Conservation (phyloP, 2,329 filamentous ascomycete genomes). For the Aplosporella prunicola region DNA sequence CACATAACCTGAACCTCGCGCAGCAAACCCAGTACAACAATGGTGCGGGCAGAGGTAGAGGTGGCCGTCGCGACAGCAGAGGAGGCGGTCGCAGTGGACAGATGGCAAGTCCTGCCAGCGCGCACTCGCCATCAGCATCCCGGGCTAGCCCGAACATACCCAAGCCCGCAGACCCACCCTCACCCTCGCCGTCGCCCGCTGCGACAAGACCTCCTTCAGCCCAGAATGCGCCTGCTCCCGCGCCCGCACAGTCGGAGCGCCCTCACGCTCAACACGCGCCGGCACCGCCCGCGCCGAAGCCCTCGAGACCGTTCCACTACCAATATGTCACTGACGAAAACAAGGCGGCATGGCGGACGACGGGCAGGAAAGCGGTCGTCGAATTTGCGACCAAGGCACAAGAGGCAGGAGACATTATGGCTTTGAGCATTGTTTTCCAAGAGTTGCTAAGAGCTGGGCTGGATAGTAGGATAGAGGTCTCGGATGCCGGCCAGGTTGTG, state of each 20-base stretch:
- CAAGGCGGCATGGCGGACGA: constrained; percentile 56
- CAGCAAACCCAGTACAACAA: constrained; percentile 36
- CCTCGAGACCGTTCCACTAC: constrained; percentile 51
- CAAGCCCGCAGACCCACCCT: constrained; percentile 4
- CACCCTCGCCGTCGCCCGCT: background rate
- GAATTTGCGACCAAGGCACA: constrained; percentile 55
- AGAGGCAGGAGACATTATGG: constrained; percentile 56
- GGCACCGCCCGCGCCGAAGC: constrained; percentile 1
- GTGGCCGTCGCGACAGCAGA: constrained; percentile 19
- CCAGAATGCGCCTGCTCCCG: constrained; percentile 15
- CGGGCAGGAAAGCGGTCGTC: constrained; percentile 58
- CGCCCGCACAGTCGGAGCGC: constrained; percentile 13
- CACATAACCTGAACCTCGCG: constrained; percentile 42
- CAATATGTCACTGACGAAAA: constrained; percentile 63
- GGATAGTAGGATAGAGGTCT: constrained; percentile 55
- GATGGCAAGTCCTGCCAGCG: constrained; percentile 2
- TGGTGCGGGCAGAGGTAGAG: constrained; percentile 3
- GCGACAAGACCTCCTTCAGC: constrained; percentile 15
- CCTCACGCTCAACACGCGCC: constrained; percentile 1
- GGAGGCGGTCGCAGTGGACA: constrained; percentile 17
- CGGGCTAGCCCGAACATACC: constrained; percentile 4
- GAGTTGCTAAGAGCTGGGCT: constrained; percentile 73
- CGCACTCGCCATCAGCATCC: constrained; percentile 9
- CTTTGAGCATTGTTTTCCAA: constrained; percentile 66
- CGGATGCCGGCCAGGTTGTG: constrained; percentile 61